Evolutionary conservation across 2,329 filamentous ascomycete genomes (phyloP), one percentile per base, ranked within the genome.

Genomic region (Ophiosphaerella narmari): DNA sequence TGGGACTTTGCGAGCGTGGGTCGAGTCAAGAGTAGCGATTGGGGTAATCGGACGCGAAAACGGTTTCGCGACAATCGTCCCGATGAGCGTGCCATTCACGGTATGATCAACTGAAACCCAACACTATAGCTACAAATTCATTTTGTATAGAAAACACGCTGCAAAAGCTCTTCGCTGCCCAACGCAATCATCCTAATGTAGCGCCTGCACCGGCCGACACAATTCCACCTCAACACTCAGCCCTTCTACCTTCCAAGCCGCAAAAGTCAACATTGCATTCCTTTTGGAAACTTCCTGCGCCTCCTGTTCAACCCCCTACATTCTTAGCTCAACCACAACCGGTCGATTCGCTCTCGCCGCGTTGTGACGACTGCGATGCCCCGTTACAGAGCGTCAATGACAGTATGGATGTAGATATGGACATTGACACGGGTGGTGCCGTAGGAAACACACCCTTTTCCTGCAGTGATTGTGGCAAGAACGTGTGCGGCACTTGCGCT

Each of bases 21-120:
- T n/a, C 59, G 68, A 21, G 54, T 65, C 31, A 67, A 70, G 43
- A 45, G 46, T 33, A 65, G 65, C 14, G 61, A 84, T 58, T 75
- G 84, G 38, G 77, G 80, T 58, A 79, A 78, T 53, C 79, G 84
- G 14, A 86, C 84, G 48, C 75, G 80, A 51, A 86, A 86, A 68
- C 73, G 84, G 31, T 78, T 81, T 56, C 76, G 83, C 50, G 79
- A 86, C 65, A 79, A 81, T 60, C 75, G 83, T 38, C 84, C 83
- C 0, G 78, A 83, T 46, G 82, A 84, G 46, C 72, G 78, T 46
- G 68, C 75, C 13, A 77, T 86, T 48, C 80, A 84, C 64, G 78
- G 83, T 85, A 71, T 24, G 57, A 23, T 34, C n/a, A 11, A 14
- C 23, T 21, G 3, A 26, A 24, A n/a, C 7, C 5, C 12, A 18